Percentiles rank a stretch among this genome's conserved stretches.
These are phyloP conservation scores for Tilletia walkeri DNA, from an alignment of 1,284 basidiomycete species.

Conservation along the genomic window DNA sequence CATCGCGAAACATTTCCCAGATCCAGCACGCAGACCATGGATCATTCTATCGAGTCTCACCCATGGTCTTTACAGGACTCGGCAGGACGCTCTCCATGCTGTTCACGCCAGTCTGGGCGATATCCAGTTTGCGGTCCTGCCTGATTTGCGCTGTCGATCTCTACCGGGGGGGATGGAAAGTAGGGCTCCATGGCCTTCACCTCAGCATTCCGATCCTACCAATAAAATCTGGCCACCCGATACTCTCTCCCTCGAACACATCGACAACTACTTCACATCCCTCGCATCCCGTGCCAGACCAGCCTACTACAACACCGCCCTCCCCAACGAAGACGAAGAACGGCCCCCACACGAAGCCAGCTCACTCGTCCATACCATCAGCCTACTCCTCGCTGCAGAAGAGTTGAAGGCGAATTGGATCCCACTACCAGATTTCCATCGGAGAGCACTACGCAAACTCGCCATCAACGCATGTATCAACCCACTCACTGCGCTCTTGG, in stretches of 20 bases:
- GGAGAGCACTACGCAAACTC: slow-evolving; percentile 75
- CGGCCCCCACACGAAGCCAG: slow-evolving; percentile 11
- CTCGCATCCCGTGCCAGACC: no score
- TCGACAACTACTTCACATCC: background rate
- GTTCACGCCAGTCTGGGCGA: slow-evolving; percentile 74
- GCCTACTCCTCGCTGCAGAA: slow-evolving; percentile 47
- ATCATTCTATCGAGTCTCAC: slow-evolving; percentile 81
- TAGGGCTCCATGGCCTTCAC: slow-evolving; percentile 20
- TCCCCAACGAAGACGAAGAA: background rate
- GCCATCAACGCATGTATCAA: slow-evolving; percentile 84
- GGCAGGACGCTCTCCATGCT: slow-evolving; percentile 59
- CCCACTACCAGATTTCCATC: slow-evolving; percentile 69
- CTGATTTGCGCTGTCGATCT: slow-evolving; percentile 61
- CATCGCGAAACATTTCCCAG: slow-evolving; percentile 69
- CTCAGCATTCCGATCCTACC: background rate
- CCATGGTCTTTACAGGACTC: slow-evolving; percentile 67
- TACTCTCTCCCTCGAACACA: background rate
- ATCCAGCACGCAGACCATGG: slow-evolving; percentile 72
- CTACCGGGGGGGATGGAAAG: slow-evolving; percentile 17
- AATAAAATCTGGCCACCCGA: background rate
- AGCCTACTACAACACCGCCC: background rate
- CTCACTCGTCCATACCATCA: slow-evolving; percentile 22
- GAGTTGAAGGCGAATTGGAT: slow-evolving; percentile 60
- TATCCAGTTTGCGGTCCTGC: slow-evolving; percentile 75
- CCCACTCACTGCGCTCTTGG: slow-evolving; percentile 77